Evolutionary conservation across 2,329 filamentous ascomycete genomes (phyloP).

Genomic region (Aspergillus novoparasiticus): DNA sequence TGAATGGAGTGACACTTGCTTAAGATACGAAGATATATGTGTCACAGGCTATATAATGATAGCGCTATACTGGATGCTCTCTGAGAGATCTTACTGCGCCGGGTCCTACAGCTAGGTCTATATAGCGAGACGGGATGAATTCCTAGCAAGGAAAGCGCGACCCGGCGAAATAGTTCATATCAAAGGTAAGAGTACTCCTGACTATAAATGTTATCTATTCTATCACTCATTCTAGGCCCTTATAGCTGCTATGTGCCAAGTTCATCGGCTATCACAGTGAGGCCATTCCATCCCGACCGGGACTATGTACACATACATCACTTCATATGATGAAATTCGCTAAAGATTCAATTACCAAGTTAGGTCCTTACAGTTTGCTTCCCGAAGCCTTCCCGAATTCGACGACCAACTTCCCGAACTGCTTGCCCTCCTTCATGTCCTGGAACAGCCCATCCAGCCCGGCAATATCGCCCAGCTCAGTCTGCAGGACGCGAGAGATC

Average conservation of each 20-base stretch:
- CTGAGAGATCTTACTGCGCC: neutral
- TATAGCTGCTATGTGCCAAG: neutral
- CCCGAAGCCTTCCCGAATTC: conserved; percentile 56
- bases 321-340: neutral
- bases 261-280: neutral
- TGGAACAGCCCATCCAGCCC: conserved; percentile 81
- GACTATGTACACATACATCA: neutral
- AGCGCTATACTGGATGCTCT: conserved; percentile 1
- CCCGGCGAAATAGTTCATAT: neutral
- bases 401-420: conserved; percentile 93
- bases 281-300: neutral
- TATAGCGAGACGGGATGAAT: neutral
- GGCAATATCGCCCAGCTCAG: conserved; percentile 72
- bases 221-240: neutral
- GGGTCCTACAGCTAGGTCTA: neutral
- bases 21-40: conserved; percentile 16
- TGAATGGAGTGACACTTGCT: conserved; percentile 10
- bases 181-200: neutral
- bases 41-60: conserved; percentile 17
- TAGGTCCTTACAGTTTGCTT: conserved; percentile 40
- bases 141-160: neutral
- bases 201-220: neutral
- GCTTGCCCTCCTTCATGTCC: conserved; percentile 80
- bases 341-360: conserved; percentile 6
- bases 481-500: conserved; percentile 70